Base-by-base conservation (phyloP, 805 yeast genomes). In the Candida railenensis region DNA sequence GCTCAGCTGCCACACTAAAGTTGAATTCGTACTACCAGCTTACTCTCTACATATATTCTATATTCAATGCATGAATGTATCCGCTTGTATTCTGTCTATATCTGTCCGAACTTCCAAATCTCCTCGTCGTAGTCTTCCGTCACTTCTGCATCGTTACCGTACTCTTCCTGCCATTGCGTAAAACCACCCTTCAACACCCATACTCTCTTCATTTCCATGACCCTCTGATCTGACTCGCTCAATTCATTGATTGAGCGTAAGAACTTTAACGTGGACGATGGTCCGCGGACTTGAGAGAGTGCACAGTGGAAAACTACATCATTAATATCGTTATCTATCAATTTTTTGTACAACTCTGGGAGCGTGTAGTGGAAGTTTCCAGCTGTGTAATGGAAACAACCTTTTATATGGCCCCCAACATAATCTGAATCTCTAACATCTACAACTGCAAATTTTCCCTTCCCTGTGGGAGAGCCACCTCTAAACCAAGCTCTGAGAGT, bases 291-390 rank as follows among this genome's bases (percentile, higher is more conserved):
- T 64, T 94, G 98, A 2, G 95, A 85, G 25, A 87, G 73, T 22
- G 91, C 90, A 64, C 99, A 92, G 62, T 94, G 97, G 67, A 92
- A 94, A 0, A 94, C 85, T 0, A 89, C 79, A 45, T 78, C 81
- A 37, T 73, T 67, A 4, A 65, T 58, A 3, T 63, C 61, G 9
- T 64, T 58, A 30, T 62, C 62, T 16, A 53, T 39, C 11, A 76
- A 59, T 37, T 65, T 52, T n/a, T 58, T 53, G 18, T 66, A 54
- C 34, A 77, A 70, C 4, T 67, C 69, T 2, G 71, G 72, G 22
- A 74, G 55, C 18, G 64, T 66, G 39, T 61, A 53, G 15, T 60
- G 56, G 51, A 85, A 73, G 16, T 67, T 59, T 1, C 68, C 58
- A 12, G 85, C 72, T 1, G 94, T 85, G 42, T 74, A 74, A 62